These are phyloP conservation scores for Sphagnum contortum DNA, from an alignment of 225 moss, liverwort and hornwort species.

Conservation along the genomic window DNA sequence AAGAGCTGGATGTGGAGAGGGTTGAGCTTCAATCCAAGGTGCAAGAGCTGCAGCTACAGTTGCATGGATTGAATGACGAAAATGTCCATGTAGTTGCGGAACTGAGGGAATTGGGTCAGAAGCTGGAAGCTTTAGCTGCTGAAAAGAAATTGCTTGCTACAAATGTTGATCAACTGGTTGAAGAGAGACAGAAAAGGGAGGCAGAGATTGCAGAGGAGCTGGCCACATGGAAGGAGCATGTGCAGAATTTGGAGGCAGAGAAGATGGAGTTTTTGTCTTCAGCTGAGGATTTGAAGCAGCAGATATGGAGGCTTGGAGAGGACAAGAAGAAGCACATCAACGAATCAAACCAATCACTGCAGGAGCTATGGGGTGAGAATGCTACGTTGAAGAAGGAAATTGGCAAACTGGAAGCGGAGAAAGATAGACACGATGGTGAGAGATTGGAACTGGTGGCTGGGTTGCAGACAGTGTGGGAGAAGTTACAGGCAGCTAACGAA, in stretches of 20 bases:
- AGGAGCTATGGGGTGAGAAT: constrained; percentile 31
- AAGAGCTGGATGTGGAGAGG: constrained; percentile 9
- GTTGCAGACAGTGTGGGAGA: too few species aligned
- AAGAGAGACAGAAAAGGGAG: constrained; percentile 14
- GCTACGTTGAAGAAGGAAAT: constrained; percentile 21
- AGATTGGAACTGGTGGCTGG: too few species aligned
- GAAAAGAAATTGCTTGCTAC: too few species aligned
- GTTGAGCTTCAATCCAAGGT: not conserved
- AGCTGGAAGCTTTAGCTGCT: too few species aligned
- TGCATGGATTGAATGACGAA: constrained; percentile 20
- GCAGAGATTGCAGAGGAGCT: constrained; percentile 22
- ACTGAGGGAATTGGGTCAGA: constrained; percentile 16
- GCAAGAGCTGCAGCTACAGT: constrained; percentile 15
- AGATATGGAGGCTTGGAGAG: constrained; percentile 31
- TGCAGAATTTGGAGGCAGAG: constrained; percentile 27
- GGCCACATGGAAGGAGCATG: constrained; percentile 24
- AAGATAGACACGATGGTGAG: constrained; percentile 2
- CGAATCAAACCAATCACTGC: constrained; percentile 26
- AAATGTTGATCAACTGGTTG: too few species aligned
- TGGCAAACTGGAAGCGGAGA: constrained; percentile 31
- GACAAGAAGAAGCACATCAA: constrained; percentile 17
- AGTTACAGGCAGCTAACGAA: too few species aligned
- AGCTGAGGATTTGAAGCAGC: constrained; percentile 15
- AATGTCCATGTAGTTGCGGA: constrained; percentile 16
- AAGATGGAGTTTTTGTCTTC: constrained; percentile 12